phyloP scores from a whole-genome alignment of 2,329 filamentous ascomycete genomes.

The Pseudogymnoascus sp. region DNA sequence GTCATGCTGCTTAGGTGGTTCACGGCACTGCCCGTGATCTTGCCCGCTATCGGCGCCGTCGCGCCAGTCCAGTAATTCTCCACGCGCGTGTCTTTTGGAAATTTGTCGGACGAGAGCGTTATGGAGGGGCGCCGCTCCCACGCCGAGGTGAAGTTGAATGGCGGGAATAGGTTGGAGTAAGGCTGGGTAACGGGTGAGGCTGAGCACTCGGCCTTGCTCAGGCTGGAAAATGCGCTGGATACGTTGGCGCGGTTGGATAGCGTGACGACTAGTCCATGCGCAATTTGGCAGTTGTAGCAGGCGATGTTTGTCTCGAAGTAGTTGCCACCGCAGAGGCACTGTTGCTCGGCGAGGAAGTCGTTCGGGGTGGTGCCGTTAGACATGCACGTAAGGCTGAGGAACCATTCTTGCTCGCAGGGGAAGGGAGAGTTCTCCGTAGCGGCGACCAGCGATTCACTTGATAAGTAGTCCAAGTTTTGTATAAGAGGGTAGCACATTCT shows the following conservation, averaged over 20 bases:
- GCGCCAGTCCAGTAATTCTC: slow-evolving; percentile 9
- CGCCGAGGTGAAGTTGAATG: background rate
- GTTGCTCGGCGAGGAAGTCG: slow-evolving; percentile 12
- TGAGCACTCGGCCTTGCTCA: background rate
- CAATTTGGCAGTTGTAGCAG: slow-evolving; percentile 2
- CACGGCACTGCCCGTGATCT: slow-evolving; percentile 9
- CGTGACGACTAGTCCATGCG: background rate
- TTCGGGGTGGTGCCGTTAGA: slow-evolving; percentile 8
- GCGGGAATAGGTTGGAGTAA: background rate
- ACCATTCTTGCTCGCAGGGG: background rate
- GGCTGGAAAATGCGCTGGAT: background rate
- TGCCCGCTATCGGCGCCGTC: background rate
- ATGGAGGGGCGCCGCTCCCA: background rate
- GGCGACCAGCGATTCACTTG: background rate
- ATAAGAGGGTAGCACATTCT: background rate
- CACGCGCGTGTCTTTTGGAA: slow-evolving; percentile 6
- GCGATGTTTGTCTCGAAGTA: slow-evolving; percentile 1
- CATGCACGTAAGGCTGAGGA: background rate
- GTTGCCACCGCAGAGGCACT: slow-evolving; percentile 11
- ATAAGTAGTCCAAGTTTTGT: background rate
- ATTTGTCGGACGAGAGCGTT: background rate
- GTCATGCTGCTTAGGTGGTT: background rate
- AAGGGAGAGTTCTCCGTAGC: background rate
- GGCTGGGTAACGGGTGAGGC: background rate
- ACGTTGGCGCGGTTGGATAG: background rate